Conservation (phyloP, 2,329 filamentous ascomycete genomes). For the Dendryphion nanum region DNA sequence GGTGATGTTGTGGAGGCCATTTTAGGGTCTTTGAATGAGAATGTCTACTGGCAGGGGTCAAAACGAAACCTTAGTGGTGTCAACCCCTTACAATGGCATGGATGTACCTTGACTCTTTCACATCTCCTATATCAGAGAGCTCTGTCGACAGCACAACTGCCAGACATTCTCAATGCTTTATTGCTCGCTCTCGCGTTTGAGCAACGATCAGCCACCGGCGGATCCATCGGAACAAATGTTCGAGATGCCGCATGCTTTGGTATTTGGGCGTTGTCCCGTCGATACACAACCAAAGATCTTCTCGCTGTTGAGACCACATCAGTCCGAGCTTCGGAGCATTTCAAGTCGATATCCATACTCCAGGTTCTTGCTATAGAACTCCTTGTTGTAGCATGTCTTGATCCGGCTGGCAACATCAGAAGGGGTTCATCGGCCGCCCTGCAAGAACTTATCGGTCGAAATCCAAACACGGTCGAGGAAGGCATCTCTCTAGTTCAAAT, state of each 20-base stretch:
- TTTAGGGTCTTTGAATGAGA: constrained; percentile 64
- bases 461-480: constrained; percentile 78
- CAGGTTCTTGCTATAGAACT: constrained; percentile 81
- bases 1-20: constrained; percentile 85
- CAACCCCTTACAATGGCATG: constrained; percentile 86
- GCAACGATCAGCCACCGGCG: constrained; percentile 80
- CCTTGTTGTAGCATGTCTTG: constrained; percentile 76
- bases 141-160: constrained; percentile 67
- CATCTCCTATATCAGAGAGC: constrained; percentile 85
- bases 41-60: constrained; percentile 56
- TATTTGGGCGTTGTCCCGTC: constrained; percentile 85
- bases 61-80: constrained; percentile 69
- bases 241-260: constrained; percentile 95
- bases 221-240: constrained; percentile 82
- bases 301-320: constrained; percentile 55
- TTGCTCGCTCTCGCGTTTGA: constrained; percentile 83
- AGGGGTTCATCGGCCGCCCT: constrained; percentile 89
- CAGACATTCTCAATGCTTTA: constrained; percentile 73
- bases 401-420: constrained; percentile 89
- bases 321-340: constrained; percentile 45
- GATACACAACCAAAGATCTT: constrained; percentile 80
- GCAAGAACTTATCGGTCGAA: constrained; percentile 89
- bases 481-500: constrained; percentile 85
- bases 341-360: constrained; percentile 51
- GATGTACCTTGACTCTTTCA: constrained; percentile 80